Base-by-base conservation (phyloP, 179 eudicot genomes). In the Heliamphora pulchella region DNA sequence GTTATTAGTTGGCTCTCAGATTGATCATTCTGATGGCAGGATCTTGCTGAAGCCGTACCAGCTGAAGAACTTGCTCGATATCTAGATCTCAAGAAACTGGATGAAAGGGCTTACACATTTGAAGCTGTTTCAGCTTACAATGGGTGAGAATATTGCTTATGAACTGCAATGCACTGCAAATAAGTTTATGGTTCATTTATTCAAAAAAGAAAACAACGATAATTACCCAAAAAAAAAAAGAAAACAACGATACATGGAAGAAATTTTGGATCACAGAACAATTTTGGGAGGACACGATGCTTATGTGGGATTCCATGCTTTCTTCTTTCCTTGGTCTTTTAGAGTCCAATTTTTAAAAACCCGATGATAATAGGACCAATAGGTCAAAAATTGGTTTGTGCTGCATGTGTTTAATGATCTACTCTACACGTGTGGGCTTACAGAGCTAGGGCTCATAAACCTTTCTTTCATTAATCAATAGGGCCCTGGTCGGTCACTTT, bases 91-190 rank as follows among this genome's bases (percentile, higher is more conserved):
- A 96, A 96, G 77, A 93, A 93, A 75, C 82, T 96, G 83, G 98
- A 94, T 82, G 98, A 96, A 86, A 85, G 97, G 84, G 91, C 87
- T 46, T 96, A 91, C 83, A 89, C 90, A 85, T 91, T 90, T 86
- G 92, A 92, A 88, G 96, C 93, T 80, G 93, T 93, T 86, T 96
- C 99, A 10, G 93, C 87, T 18, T 90, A 86, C 81, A 97, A 95
- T 74, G 97, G 98, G 98, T 93, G 79, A 89, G 83, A 78, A 59
- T n/a, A 8, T 73, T 4, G 68, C 64, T 82, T 72, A 11, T 76
- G 15, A 18, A 58, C 78, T n/a, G 22, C n/a, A 20, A 50, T 53
- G 4, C 62, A 64, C 57, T 75, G 74, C 48, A 46, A 44, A 43
- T 2, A 46, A 57, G 20, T 43, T 59, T 31, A 14, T 44, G 47